Conservation (phyloP, 2,329 filamentous ascomycete genomes). For the Akanthomyces uredinophilus region DNA sequence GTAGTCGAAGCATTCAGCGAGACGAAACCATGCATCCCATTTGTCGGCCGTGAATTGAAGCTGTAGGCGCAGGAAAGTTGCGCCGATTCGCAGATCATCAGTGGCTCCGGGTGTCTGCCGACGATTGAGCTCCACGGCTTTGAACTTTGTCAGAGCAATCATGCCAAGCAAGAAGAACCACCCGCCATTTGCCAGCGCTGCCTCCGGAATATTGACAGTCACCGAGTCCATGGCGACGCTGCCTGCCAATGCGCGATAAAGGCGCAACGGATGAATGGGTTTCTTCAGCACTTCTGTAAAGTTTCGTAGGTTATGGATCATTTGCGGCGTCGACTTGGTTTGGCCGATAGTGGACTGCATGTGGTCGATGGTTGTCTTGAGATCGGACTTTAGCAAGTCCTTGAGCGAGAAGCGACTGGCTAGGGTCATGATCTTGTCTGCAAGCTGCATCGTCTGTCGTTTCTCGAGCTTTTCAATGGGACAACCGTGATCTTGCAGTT, state of each 20-base stretch:
- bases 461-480: slow-evolving; percentile 72
- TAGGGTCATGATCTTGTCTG: slow-evolving; percentile 78
- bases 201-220: slow-evolving; percentile 62
- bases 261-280: slow-evolving; percentile 72
- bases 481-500: slow-evolving; percentile 75
- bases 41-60: slow-evolving; percentile 74
- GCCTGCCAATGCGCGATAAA: slow-evolving; percentile 78
- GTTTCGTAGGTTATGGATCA: slow-evolving; percentile 82
- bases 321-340: slow-evolving; percentile 70
- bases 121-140: slow-evolving; percentile 62
- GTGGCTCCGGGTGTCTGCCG: slow-evolving; percentile 73
- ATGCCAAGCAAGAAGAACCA: slow-evolving; percentile 93
- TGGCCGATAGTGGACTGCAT: slow-evolving; percentile 83
- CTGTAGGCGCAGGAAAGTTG: slow-evolving; percentile 74
- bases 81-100: slow-evolving; percentile 77
- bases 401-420: slow-evolving; percentile 82
- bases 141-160: slow-evolving; percentile 82
- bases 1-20: slow-evolving; percentile 82
- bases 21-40: slow-evolving; percentile 88
- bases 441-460: slow-evolving; percentile 71
- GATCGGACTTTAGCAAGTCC: slow-evolving; percentile 83
- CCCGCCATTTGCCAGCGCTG: slow-evolving; percentile 68
- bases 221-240: slow-evolving; percentile 69
- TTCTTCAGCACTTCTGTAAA: slow-evolving; percentile 77
- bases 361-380: slow-evolving; percentile 86